Base-by-base conservation (phyloP, 139 green algal species). In the Eudorina sp. region DNA sequence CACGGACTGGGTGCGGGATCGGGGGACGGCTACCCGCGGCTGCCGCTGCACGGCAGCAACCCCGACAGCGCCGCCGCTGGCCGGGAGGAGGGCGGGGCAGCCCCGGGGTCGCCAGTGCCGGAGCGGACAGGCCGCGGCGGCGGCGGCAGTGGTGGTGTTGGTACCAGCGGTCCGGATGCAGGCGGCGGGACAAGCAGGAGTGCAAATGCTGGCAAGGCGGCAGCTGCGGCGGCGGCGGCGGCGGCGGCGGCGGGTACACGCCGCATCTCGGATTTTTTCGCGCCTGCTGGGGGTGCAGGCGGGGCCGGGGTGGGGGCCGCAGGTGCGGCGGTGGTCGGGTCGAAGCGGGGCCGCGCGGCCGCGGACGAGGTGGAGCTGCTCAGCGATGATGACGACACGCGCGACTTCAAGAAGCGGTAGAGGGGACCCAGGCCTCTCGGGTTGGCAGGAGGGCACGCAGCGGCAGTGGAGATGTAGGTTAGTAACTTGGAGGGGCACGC, bases 211-310 rank as follows among this genome's bases (percentile, higher is more conserved):
- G 62, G 62, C 31, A 72, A 72, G 23, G 62, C 62, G 16, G 62
- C 68, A 46, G n/a, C n/a, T n/a, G n/a, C 58, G 58, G 58, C 58
- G 58, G 58, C 51, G 51, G 16, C 58, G 6, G 58, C 6, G 58
- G 41, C 31, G 29, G 23, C 46, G 7, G 25, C 46, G 27, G 73
- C 45, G 13, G 73, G 73, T 0, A 64, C 45, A 14, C 73, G 73
- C 45, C 73, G 73, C 73, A 81, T 81, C 41, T 81, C 73, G 8
- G 73, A 81, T 29, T 81, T 55, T 31, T 81, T 81, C 41, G 46
- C 46, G 25, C 73, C 73, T 55, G 70, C 70, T 29, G 38, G 40
- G 38, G 40, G 19, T 34, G 40, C 38, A 38, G 70, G 66, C 36
- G 38, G 40, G 38, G 41, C 13, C 21, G 27, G 70, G 40, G 16